Evolutionary conservation across 108 stramenopile species (phyloP), one percentile per base, ranked within the genome.

Genomic region (Seminavis robusta): DNA sequence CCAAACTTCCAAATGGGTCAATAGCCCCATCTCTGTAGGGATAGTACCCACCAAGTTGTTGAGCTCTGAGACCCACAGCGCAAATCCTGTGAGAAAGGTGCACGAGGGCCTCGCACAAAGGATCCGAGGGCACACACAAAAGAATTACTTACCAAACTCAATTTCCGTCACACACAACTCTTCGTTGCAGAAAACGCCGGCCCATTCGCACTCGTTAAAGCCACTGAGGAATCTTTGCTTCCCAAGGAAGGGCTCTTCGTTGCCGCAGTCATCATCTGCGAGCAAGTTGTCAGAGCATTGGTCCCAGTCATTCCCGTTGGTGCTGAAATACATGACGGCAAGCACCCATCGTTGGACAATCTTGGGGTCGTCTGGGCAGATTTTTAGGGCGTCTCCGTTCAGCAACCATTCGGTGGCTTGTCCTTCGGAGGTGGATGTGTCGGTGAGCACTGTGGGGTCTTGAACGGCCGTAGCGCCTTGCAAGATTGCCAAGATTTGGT

Each of bases 261-360:
- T 32, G 9, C 73, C 73, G 47, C 79, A 81, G 0, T 32, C 33
- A 30, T 71, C 70, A 10, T 47, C 50, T 1, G 56, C 58, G 19
- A 7, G 21, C 11, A 50, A 48, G 25, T 55, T 51, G 19, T 27
- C 63, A 20, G 71, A 39, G 31, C 64, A 77, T 64, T 79, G 45
- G 1, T 43, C 30, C 90, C 90, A 92, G 37, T 42, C 31, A 33
- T 80, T 74, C 0, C 89, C 89, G 9, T 52, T 56, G 8, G 83
- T 80, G 5, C 79, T 67, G 55, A 67, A 87, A 61, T 91, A 91
- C 66, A 91, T 77, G 17, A 76, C 71, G 6, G 82, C 89, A 43
- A 91, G 49, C 1, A 60, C 76, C 62, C 81, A 91, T 15, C 89
- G 89, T 51, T 91, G 89, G 15, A 80, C 34, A 11, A 80, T 26